Conservation (phyloP, 1,284 basidiomycete genomes). For the Sanghuangporus sanghuang region DNA sequence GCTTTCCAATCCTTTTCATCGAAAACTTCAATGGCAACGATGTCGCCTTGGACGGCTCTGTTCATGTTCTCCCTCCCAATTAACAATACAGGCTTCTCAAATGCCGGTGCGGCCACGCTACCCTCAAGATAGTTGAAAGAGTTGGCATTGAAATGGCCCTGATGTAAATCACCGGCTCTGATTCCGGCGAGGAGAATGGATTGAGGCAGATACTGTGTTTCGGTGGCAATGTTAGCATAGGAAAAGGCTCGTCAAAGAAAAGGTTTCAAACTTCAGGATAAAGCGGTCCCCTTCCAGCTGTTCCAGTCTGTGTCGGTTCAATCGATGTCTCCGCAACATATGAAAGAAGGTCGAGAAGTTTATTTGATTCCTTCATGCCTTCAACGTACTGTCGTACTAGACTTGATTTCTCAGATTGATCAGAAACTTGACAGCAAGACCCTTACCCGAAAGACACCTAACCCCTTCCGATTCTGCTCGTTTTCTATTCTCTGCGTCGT, state of each 20-base stretch:
- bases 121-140: constrained; percentile 97
- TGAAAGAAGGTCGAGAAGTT: constrained; percentile 78
- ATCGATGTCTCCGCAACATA: constrained; percentile 55
- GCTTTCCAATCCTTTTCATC: constrained; percentile 91
- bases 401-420: neutral
- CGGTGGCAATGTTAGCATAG: neutral
- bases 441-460: constrained; percentile 56
- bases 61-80: constrained; percentile 95
- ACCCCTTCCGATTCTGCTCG: constrained; percentile 72
- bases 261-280: constrained; percentile 66
- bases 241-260: neutral
- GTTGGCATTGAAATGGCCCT: constrained; percentile 95
- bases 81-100: constrained; percentile 78
- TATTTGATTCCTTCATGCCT: constrained; percentile 54
- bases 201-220: constrained; percentile 73
- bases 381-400: constrained; percentile 79
- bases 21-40: constrained; percentile 89
- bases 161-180: constrained; percentile 79
- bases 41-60: constrained; percentile 88
- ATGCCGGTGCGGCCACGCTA: constrained; percentile 70
- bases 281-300: constrained; percentile 49
- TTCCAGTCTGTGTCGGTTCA: constrained; percentile 51
- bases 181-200: constrained; percentile 78
- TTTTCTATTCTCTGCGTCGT: constrained; percentile 83
- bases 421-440: neutral